These are phyloP conservation scores for Effrenium voratum DNA, from an alignment of 73 alveolate genomes.

Conservation along the genomic window DNA sequence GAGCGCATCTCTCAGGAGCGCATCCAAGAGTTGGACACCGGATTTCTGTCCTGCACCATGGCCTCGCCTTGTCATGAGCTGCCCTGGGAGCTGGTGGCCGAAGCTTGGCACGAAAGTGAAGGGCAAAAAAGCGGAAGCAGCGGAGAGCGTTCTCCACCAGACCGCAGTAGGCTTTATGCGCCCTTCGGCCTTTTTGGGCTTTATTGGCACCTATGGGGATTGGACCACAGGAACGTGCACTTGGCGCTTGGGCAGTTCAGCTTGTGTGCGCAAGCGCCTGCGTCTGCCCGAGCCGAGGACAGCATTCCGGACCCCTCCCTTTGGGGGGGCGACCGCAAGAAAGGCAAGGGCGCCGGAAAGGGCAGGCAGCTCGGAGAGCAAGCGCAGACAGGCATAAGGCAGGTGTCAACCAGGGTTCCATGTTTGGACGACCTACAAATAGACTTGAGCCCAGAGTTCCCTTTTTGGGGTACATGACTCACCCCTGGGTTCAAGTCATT, in stretches of 20 bases:
- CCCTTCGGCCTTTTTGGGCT: too few species aligned
- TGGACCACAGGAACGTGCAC: too few species aligned
- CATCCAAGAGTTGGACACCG: slow-evolving; percentile 42
- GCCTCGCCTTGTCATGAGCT: slow-evolving; percentile 79
- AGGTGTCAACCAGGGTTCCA: too few species aligned
- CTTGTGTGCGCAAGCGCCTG: too few species aligned
- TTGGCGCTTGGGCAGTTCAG: too few species aligned
- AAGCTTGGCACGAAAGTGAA: background rate
- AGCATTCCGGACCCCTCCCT: slow-evolving; percentile 56
- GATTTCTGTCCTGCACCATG: slow-evolving; percentile 75
- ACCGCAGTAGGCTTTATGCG: background rate
- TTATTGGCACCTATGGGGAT: too few species aligned
- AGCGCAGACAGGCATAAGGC: too few species aligned
- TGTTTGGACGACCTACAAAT: too few species aligned
- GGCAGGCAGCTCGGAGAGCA: background rate
- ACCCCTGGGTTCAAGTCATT: too few species aligned
- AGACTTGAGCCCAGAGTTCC: too few species aligned
- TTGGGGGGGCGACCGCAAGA: slow-evolving; percentile 70
- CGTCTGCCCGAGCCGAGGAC: background rate
- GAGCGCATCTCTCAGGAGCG: slow-evolving; percentile 35
- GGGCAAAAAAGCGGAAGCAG: background rate
- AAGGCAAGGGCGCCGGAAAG: slow-evolving; percentile 18
- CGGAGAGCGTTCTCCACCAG: background rate
- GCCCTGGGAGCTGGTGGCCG: slow-evolving; percentile 63
- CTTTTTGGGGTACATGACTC: too few species aligned